phyloP scores from a whole-genome alignment of 257 asterid genomes.

The Solanum tarijense region DNA sequence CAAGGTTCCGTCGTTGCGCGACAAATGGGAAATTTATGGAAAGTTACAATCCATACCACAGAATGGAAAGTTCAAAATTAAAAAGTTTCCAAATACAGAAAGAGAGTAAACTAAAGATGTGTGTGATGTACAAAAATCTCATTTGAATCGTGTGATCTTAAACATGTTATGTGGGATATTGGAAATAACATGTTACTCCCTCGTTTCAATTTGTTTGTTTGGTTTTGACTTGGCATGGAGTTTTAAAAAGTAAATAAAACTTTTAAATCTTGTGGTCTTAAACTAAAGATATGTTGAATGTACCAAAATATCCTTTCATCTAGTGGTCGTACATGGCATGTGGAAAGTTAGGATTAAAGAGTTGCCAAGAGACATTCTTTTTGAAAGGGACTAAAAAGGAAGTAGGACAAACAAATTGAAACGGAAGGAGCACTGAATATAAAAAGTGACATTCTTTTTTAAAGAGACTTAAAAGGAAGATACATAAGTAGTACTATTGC shows the following conservation, averaged over 20 bases:
- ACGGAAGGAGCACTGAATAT: neutral
- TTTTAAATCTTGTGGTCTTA: neutral
- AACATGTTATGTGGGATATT: neutral
- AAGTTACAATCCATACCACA: neutral
- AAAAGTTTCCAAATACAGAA: neutral
- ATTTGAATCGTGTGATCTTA: neutral
- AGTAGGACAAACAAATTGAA: neutral
- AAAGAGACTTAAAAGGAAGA: neutral
- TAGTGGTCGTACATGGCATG: neutral
- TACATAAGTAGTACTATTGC: neutral
- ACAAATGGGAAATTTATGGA: neutral
- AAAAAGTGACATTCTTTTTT: neutral
- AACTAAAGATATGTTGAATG: neutral
- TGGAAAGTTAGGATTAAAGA: neutral
- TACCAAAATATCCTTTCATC: neutral
- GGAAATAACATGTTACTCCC: neutral
- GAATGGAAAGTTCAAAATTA: neutral
- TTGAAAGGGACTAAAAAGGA: neutral
- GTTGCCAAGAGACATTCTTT: neutral
- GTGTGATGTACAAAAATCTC: neutral
- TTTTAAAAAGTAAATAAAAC: neutral
- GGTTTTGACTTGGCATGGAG: neutral
- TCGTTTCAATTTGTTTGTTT: neutral
- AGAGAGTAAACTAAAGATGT: neutral
- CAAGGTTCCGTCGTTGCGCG: neutral